These are phyloP conservation scores for Paraphysoderma sedebokerense DNA, from an alignment of 371 early-diverging fungal genomes.

Conservation along the genomic window DNA sequence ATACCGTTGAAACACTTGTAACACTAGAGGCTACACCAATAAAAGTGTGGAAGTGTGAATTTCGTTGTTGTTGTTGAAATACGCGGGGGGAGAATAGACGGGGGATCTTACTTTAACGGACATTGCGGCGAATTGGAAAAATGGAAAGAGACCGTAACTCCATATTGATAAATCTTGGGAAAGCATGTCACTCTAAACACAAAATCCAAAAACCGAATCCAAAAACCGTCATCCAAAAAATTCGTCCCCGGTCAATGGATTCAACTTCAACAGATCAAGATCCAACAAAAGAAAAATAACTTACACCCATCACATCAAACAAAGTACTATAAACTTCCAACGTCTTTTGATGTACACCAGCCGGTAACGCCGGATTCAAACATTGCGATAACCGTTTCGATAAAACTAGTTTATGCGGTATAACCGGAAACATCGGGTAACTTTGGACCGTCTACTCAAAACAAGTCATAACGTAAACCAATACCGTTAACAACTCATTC, in stretches of 20 bases:
- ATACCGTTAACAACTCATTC: too few relatives aligned
- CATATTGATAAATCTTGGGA: constrained; percentile 67
- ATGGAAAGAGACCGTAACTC: constrained; percentile 81
- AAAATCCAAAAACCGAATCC: background rate
- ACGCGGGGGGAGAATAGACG: background rate
- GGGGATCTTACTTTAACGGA: constrained; percentile 45
- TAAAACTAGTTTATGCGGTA: constrained; percentile 74
- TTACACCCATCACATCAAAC: constrained; percentile 66
- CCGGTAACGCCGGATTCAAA: constrained; percentile 94
- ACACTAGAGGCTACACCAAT: constrained; percentile 44
- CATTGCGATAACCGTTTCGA: constrained; percentile 95
- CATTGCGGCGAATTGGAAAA: constrained; percentile 68
- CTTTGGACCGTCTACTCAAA: constrained; percentile 50
- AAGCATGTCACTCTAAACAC: constrained; percentile 42
- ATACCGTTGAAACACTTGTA: constrained; percentile 50
- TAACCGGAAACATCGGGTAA: constrained; percentile 48
- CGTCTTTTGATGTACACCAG: constrained; percentile 96
- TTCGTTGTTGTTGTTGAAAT: too few relatives aligned
- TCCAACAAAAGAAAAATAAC: constrained; percentile 1
- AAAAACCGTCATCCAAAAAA: background rate
- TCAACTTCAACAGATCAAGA: background rate
- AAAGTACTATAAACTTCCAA: constrained; percentile 79
- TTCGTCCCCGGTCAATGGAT: background rate
- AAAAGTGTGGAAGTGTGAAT: background rate
- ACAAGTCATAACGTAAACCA: background rate